Percentiles rank a stretch among this genome's conserved stretches.
Conservation (phyloP, 805 yeast genomes). For the Suhomyces sp. region DNA sequence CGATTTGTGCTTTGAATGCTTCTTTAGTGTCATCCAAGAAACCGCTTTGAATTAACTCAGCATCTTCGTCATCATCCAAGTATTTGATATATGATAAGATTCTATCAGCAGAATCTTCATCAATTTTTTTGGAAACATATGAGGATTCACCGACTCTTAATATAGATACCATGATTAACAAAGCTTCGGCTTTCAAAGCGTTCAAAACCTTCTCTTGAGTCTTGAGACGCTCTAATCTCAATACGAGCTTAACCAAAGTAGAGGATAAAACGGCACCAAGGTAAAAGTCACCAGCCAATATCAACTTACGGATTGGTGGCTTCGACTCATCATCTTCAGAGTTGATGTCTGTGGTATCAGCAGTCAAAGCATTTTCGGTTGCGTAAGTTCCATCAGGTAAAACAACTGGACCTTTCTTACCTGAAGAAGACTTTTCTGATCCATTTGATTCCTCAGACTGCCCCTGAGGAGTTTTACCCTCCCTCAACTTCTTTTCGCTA, state of each 20-base stretch:
- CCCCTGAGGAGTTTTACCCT: slow-evolving; percentile 26
- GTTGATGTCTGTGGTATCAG: slow-evolving; percentile 25
- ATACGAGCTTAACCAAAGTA: slow-evolving; percentile 81
- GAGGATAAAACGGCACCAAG: slow-evolving; percentile 85
- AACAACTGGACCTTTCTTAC: slow-evolving; percentile 66
- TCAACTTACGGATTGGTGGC: slow-evolving; percentile 78
- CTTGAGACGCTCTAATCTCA: slow-evolving; percentile 64
- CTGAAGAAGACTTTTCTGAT: slow-evolving; percentile 4
- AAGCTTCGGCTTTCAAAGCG: slow-evolving; percentile 91
- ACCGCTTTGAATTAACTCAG: slow-evolving; percentile 55
- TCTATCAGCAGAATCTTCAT: slow-evolving; percentile 96
- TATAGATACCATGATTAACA: slow-evolving; percentile 87
- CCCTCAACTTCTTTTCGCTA: slow-evolving; percentile 51
- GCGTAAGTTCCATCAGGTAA: slow-evolving; percentile 99
- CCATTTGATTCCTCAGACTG: slow-evolving; percentile 28
- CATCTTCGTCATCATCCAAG: slow-evolving; percentile 62
- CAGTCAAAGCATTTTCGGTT: slow-evolving; percentile 78
- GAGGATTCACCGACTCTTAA: slow-evolving; percentile 81
- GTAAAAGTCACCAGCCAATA: slow-evolving; percentile 86
- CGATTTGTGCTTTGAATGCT: slow-evolving; percentile 75
- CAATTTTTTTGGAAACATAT: slow-evolving; percentile 70
- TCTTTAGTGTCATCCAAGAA: slow-evolving; percentile 85
- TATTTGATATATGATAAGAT: slow-evolving; percentile 82
- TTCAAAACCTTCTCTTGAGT: slow-evolving; percentile 59
- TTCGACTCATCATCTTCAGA: slow-evolving; percentile 32